Evolutionary conservation across 2,329 filamentous ascomycete genomes (phyloP).

Genomic region (Fusarium odoratissimum): DNA sequence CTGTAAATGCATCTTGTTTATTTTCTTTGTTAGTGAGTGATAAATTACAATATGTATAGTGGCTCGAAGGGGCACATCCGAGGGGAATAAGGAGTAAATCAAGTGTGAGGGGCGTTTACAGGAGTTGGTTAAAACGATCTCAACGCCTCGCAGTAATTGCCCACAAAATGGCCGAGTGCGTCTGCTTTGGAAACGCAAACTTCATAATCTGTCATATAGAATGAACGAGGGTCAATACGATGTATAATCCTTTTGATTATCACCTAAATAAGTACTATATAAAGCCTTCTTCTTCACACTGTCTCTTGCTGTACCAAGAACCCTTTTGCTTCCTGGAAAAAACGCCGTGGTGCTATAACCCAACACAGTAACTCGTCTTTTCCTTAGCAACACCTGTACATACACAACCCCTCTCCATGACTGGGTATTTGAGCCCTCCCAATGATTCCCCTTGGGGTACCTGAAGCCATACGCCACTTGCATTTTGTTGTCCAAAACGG

Average conservation of each 20-base stretch:
- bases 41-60: background rate
- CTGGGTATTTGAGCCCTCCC: slow-evolving; percentile 35
- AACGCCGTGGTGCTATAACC: slow-evolving; percentile 41
- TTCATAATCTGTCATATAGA: background rate
- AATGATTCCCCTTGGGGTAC: slow-evolving; percentile 22
- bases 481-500: slow-evolving; percentile 41
- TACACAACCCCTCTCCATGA: slow-evolving; percentile 18
- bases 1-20: slow-evolving; percentile 21
- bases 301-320: slow-evolving; percentile 24
- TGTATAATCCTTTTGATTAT: slow-evolving; percentile 29
- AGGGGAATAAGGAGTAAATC: background rate
- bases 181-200: background rate
- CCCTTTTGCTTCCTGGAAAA: slow-evolving; percentile 32
- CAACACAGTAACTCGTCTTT: slow-evolving; percentile 34
- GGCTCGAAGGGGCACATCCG: background rate
- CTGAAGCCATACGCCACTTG: slow-evolving; percentile 38
- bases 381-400: slow-evolving; percentile 22
- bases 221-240: background rate
- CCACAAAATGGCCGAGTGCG: background rate
- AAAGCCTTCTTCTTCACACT: slow-evolving; percentile 7
- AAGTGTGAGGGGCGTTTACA: background rate
- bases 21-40: background rate
- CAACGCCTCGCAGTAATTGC: background rate
- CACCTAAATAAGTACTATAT: slow-evolving; percentile 10
- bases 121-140: background rate